Base-by-base conservation (phyloP, 2,329 filamentous ascomycete species). In the Colletotrichum musicola region DNA sequence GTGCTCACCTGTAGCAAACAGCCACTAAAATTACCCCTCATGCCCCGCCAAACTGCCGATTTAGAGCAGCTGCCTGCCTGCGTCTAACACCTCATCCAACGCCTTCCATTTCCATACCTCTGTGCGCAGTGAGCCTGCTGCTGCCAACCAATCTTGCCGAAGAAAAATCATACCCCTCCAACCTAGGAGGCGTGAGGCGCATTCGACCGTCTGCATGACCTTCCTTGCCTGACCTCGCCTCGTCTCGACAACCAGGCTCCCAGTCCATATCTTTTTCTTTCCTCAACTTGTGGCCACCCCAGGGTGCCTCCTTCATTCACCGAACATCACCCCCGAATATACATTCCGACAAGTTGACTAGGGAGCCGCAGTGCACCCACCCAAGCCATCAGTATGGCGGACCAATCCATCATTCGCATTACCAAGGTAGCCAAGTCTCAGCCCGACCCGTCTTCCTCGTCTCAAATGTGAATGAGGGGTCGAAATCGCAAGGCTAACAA, bases 381-480 rank as follows among this genome's bases (percentile, higher is more conserved):
- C 38, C 40, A 44, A 72, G 66, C 67, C 58, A 71, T 73, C 76
- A 78, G 71, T 74, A 93, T 93, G 91, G 89, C 91, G 71, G 94
- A 96, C 80, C 93, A 97, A 80, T 93, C 92, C 68, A 93, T 97
- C 75, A 90, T 97, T 74, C 92, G 94, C 72, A 95, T 97, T 80
- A 93, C 93, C 72, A 93, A 93, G 84, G 92, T 94, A 84, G 74
- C 84, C 38, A 42, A 30, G 22, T 12, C 80, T 66, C 27, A 22
- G 49, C 68, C 72, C 64, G 53, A 60, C 65, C 70, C 64, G 35
- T 47, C 50, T 40, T 18, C 25, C 20, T 27, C 50, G 18, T 12
- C 38, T 50, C 44, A 22, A 53, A 18, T 50, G 30, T 30, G 56
- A 56, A 50, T 51, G 62, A 57, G 50, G 62, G 50, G 56, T 61